phyloP scores from a whole-genome alignment of 768 basidiomycete species.

The Boletales sp. region DNA sequence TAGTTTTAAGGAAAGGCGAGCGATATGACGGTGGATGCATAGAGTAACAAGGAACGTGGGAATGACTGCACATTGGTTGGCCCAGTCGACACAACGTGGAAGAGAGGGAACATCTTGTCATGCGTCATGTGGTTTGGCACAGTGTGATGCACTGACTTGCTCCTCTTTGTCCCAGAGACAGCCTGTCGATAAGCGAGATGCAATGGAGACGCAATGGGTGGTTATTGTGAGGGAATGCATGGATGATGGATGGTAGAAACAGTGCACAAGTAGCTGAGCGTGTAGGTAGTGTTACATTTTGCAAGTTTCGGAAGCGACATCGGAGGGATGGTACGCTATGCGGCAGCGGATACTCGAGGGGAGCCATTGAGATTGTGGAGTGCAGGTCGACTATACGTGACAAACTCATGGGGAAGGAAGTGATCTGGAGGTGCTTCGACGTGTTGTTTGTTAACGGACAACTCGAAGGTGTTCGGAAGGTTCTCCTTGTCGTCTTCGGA shows the following conservation, averaged over 20 bases:
- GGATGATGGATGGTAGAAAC: constrained; percentile 63
- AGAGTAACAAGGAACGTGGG: constrained; percentile 45
- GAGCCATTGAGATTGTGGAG: constrained; percentile 74
- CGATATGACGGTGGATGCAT: constrained; percentile 56
- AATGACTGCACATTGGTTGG: constrained; percentile 35
- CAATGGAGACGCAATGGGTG: constrained; percentile 39
- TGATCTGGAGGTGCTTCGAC: constrained; percentile 69
- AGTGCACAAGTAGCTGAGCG: constrained; percentile 59
- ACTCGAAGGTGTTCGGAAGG: constrained; percentile 64
- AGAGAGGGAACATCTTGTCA: constrained; percentile 8
- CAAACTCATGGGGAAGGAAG: constrained; percentile 77
- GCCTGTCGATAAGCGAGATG: constrained; percentile 48
- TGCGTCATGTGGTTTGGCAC: constrained; percentile 21
- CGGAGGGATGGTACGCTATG: constrained; percentile 48
- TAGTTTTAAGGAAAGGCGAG: constrained; percentile 38
- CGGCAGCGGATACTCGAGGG: constrained; percentile 50
- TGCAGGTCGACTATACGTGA: constrained; percentile 72
- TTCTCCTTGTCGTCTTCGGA: constrained; percentile 82
- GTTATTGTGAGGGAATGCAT: constrained; percentile 65
- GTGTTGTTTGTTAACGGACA: constrained; percentile 66
- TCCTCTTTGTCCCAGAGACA: constrained; percentile 33
- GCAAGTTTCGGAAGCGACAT: constrained; percentile 46
- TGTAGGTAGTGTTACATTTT: constrained; percentile 80
- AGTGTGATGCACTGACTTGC: constrained; percentile 11
- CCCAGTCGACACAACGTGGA: constrained; percentile 14